Evolutionary conservation across 2,329 filamentous ascomycete species (phyloP).

Genomic region (Colletotrichum costaricense): DNA sequence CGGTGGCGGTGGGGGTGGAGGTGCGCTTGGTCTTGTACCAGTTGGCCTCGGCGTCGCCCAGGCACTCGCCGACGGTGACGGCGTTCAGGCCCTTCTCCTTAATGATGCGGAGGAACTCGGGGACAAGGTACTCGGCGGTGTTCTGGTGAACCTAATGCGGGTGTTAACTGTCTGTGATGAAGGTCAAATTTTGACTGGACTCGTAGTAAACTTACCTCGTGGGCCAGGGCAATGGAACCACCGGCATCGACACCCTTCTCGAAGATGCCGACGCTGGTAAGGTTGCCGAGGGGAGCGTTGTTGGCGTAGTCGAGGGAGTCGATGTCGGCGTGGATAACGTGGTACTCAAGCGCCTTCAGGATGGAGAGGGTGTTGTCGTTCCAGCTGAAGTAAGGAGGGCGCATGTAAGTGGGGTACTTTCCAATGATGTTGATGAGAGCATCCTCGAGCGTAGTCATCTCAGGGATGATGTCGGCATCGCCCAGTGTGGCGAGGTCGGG

Average conservation of each 20-base stretch:
- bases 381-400: conserved; percentile 50
- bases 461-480: conserved; percentile 45
- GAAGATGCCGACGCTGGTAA: conserved; percentile 48
- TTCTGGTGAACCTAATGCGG: conserved; percentile 32
- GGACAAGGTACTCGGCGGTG: conserved; percentile 36
- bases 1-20: conserved; percentile 34
- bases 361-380: conserved; percentile 38
- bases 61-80: conserved; percentile 59
- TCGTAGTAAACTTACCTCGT: conserved; percentile 40
- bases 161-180: conserved; percentile 44
- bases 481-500: conserved; percentile 51
- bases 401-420: conserved; percentile 56
- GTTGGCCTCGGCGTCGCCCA: conserved; percentile 56
- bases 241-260: conserved; percentile 43
- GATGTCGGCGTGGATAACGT: conserved; percentile 37
- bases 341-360: conserved; percentile 35
- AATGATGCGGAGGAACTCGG: conserved; percentile 33
- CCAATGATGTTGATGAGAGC: conserved; percentile 55
- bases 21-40: conserved; percentile 51
- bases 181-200: conserved; percentile 52
- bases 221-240: conserved; percentile 56
- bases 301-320: conserved; percentile 44
- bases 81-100: conserved; percentile 42
- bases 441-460: conserved; percentile 59
- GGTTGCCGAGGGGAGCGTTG: conserved; percentile 39